Percentiles rank a stretch among this genome's conserved stretches.
Conservation (phyloP, 768 basidiomycete species). For the Termitomyces bulborhizus region DNA sequence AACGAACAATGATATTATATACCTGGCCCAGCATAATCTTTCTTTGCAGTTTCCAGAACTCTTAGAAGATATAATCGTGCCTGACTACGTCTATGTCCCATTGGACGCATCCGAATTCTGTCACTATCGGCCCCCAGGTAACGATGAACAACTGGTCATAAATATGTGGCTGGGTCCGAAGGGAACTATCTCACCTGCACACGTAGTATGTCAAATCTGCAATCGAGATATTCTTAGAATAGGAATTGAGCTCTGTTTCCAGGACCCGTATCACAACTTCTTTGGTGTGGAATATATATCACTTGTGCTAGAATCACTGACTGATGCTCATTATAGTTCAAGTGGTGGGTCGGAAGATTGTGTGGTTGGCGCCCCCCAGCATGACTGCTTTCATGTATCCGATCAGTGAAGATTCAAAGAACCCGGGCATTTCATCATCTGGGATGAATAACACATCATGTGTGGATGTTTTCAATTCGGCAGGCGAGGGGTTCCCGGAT, state of each 20-base stretch:
- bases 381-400: constrained; percentile 55
- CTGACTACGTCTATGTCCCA: constrained; percentile 81
- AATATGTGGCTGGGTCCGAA: constrained; percentile 83
- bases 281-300: constrained; percentile 48
- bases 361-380: constrained; percentile 85
- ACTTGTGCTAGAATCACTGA: background rate
- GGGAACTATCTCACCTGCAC: constrained; percentile 82
- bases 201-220: constrained; percentile 48
- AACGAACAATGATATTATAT: constrained; percentile 35
- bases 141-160: constrained; percentile 58
- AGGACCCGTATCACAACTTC: constrained; percentile 94
- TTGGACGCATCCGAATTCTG: constrained; percentile 40
- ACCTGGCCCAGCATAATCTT: constrained; percentile 90
- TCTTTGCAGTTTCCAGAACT: constrained; percentile 80
- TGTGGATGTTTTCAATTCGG: constrained; percentile 65
- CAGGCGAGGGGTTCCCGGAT: constrained; percentile 31
- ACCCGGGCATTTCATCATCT: constrained; percentile 34
- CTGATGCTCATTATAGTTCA: constrained; percentile 50
- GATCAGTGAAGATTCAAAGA: constrained; percentile 24
- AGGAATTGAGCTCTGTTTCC: background rate
- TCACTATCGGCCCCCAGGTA: constrained; percentile 57
- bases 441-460: constrained; percentile 77
- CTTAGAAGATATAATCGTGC: constrained; percentile 68
- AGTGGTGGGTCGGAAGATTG: constrained; percentile 80
- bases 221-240: constrained; percentile 5